Conservation (phyloP, 2,329 filamentous ascomycete species). For the Sporothrix brunneoviolacea region DNA sequence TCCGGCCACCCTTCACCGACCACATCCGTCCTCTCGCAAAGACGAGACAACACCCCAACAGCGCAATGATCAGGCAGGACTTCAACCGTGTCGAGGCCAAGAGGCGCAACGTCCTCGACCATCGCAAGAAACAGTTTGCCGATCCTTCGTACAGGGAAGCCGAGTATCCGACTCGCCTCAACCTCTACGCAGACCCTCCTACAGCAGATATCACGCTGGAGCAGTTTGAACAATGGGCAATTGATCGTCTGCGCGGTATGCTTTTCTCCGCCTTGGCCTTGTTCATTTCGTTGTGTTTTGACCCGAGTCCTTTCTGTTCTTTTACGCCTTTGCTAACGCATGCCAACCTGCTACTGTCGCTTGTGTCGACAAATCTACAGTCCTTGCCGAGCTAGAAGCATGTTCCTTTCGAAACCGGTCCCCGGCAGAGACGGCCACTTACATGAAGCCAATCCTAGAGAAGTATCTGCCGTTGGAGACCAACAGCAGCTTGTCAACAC, state of each 20-base stretch:
- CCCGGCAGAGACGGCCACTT: conserved; percentile 69
- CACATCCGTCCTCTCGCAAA: too few relatives aligned
- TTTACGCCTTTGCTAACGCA: not conserved
- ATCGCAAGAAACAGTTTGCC: conserved; percentile 83
- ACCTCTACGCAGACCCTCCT: conserved; percentile 83
- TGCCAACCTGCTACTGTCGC: not conserved
- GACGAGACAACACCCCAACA: not conserved
- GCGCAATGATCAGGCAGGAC: conserved; percentile 43
- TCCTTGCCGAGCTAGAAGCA: conserved; percentile 82
- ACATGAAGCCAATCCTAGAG: conserved; percentile 80
- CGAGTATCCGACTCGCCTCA: conserved; percentile 78
- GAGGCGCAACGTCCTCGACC: conserved; percentile 66
- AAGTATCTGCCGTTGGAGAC: conserved; percentile 79
- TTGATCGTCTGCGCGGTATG: conserved; percentile 76
- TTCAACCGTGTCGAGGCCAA: conserved; percentile 58
- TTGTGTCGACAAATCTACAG: conserved; percentile 32
- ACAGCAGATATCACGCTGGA: conserved; percentile 93
- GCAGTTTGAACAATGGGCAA: conserved; percentile 98
- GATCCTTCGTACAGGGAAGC: conserved; percentile 68
- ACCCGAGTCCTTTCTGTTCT: too few relatives aligned
- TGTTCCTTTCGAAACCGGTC: conserved; percentile 91
- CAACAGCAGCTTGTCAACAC: conserved; percentile 57
- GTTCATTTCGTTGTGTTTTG: too few relatives aligned
- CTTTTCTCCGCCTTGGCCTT: not conserved
- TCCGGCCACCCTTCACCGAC: too few relatives aligned